Evolutionary conservation across 2,329 filamentous ascomycete genomes (phyloP).

Genomic region (Albophoma yamanashiensis): DNA sequence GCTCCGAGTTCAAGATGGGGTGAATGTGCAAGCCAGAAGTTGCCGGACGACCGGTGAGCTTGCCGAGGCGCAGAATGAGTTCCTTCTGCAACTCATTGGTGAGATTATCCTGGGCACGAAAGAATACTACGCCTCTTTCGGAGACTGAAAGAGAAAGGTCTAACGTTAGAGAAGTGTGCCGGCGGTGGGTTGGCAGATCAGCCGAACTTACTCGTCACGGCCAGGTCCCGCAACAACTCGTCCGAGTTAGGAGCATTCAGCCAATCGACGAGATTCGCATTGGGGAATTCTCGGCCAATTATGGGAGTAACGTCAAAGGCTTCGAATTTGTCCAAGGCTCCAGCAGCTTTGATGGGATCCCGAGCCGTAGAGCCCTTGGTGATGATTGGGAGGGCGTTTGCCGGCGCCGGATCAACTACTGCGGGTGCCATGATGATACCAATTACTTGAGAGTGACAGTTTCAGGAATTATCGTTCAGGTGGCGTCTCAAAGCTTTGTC

Average conservation of each 20-base stretch:
- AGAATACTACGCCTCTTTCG: conserved; percentile 59
- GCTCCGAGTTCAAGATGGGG: conserved; percentile 41
- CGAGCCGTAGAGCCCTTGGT: conserved; percentile 1
- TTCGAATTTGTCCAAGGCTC: conserved; percentile 39
- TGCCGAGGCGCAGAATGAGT: conserved; percentile 48
- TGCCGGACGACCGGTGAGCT: conserved; percentile 44
- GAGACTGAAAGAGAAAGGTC: conserved; percentile 43
- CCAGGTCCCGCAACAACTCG: conserved; percentile 53
- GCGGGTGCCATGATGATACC: conserved; percentile 5
- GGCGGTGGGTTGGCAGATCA: neutral
- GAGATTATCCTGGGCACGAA: conserved; percentile 51
- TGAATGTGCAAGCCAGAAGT: conserved; percentile 50
- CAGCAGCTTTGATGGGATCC: conserved; percentile 37
- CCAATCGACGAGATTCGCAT: conserved; percentile 47
- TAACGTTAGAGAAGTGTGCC: neutral
- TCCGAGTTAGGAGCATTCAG: conserved; percentile 52
- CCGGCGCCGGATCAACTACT: conserved; percentile 3
- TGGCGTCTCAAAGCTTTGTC: neutral
- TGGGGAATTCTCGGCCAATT: conserved; percentile 52
- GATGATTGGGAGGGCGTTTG: neutral
- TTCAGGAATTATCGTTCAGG: too few species aligned
- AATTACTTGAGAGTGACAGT: neutral
- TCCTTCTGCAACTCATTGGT: conserved; percentile 55
- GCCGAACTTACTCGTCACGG: conserved; percentile 46
- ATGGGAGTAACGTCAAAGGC: conserved; percentile 49